Conservation (phyloP, 768 basidiomycete genomes). For the Scleroderma bovista region DNA sequence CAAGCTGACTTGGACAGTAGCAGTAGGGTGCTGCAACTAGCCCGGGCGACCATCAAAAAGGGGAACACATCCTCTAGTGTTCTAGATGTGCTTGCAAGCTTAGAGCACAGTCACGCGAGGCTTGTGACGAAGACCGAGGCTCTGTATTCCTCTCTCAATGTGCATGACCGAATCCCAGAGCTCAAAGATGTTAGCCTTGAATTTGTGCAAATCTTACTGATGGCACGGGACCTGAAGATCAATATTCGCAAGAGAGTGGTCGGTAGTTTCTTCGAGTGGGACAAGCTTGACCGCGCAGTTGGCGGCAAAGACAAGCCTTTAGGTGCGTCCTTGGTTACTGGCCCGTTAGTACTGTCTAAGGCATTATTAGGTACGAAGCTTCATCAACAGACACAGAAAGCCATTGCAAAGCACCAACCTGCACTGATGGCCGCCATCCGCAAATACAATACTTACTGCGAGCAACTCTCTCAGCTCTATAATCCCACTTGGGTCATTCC, state of each 20-base stretch:
- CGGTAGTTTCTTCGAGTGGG: constrained; percentile 34
- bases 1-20: constrained; percentile 25
- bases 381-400: constrained; percentile 25
- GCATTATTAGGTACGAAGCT: constrained; percentile 22
- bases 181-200: constrained; percentile 25
- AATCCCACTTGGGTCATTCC: constrained; percentile 24
- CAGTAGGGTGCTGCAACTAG: constrained; percentile 15
- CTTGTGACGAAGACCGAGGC: constrained; percentile 23
- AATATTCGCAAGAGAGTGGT: constrained; percentile 32
- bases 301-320: constrained; percentile 23
- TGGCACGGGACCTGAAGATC: constrained; percentile 35
- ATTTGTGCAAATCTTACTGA: constrained; percentile 28
- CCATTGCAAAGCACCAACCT: constrained; percentile 23
- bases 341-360: constrained; percentile 16
- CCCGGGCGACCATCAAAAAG: constrained; percentile 5
- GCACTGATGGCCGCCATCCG: constrained; percentile 11
- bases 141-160: constrained; percentile 32
- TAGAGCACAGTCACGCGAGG: constrained; percentile 15
- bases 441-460: constrained; percentile 28
- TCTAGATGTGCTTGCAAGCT: constrained; percentile 10
- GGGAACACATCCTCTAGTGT: constrained; percentile 1
- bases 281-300: constrained; percentile 31
- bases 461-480: constrained; percentile 12
- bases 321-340: constrained; percentile 11
- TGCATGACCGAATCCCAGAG: constrained; percentile 28